Evolutionary conservation across 371 early-diverging fungal genomes (phyloP), one percentile per base, ranked within the genome.

Genomic region (Mucor irregularis): DNA sequence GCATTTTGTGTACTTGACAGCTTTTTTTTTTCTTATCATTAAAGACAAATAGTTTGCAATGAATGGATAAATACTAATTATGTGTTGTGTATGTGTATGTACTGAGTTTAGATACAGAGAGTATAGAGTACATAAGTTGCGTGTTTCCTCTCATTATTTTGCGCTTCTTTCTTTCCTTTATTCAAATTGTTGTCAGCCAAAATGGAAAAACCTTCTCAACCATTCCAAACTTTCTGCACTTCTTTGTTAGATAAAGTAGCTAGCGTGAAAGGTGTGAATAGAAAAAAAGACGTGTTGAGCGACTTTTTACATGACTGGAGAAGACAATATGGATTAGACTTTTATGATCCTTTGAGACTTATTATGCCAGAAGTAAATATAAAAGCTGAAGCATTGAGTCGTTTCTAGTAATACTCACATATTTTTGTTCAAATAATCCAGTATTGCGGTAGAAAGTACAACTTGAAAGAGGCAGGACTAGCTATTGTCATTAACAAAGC

Each of bases 391-490:
- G 38, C 14, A 39, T 34, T 24, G 14, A 33, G 25, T 45, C 11
- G 51, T n/a, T n/a, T n/a, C n/a, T n/a, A n/a, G n/a, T n/a, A n/a
- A n/a, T n/a, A n/a, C 30, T 54, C 11, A 42, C 43, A 25, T 26
- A 2, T 24, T 13, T 25, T 42, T 31, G 8, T 10, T 35, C 35
- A 35, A 22, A 24, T 42, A 4, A 19, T 38, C 11, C 5, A 45
- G 29, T 45, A 45, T 25, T 42, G 28, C 9, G 31, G 34, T 59
- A 76, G 82, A 54, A 73, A 84, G 26, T 90, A 87, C 64, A 73
- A 81, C 10, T 61, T 92, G 52, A 90, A 90, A 61, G 89, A 90
- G 47, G 73, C 74, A 49, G 71, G 68, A 38, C 69, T 92, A 37
- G 90, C 87, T n/a, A 73, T 73, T 26, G 48, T 82, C 5, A 88